Base-by-base conservation (phyloP, 1,284 basidiomycete species). In the Cutaneotrichosporon cavernicola region DNA sequence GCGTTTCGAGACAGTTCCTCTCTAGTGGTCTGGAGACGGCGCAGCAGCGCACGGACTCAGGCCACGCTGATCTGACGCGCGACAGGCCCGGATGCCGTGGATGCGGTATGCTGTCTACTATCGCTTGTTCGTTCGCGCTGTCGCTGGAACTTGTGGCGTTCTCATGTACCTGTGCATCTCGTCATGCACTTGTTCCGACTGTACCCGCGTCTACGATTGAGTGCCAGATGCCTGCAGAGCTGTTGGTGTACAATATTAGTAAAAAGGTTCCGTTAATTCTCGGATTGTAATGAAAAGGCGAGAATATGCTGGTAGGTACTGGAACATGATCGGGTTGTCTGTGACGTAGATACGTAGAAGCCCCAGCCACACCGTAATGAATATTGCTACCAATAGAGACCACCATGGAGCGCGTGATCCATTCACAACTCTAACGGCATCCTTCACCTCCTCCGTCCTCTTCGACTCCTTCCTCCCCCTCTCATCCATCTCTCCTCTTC, bases 261-360 rank as follows among this genome's bases (percentile, higher is more conserved):
- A 46, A 46, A 46, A 46, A 18, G 43, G 43, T 51, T 30, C 49
- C 49, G 49, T 14, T 51, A 51, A 52, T 52, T 2, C 18, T 3
- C 1, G 6, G 10, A 11, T 9, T 5, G 4, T 52, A 52, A 52
- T 52, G 14, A 14, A 18, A 8, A 5, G 26, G 11, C 30, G 7
- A 52, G 56, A 57, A 57, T 31, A 57, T 57, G 56, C 56, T 46
- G 46, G 36, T 46, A 46, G 34, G n/a, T 46, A 22, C 56, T 46
- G 40, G 56, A 57, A 57, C 26, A n/a, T 52, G 18, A 14, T 52
- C 31, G 26, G 50, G 7, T 34, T 18, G 14, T 50, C 49, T 11
- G 49, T 50, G 49, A 50, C 49, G 49, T 50, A 50, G 49, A 30
- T 26, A 26, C 2, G 26, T 26, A 50, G 26, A 4, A 5, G 2